Percentiles rank a stretch among this genome's conserved stretches.
Evolutionary conservation across 2,329 filamentous ascomycete species (phyloP).

Genomic region (Xylariaceae sp.): DNA sequence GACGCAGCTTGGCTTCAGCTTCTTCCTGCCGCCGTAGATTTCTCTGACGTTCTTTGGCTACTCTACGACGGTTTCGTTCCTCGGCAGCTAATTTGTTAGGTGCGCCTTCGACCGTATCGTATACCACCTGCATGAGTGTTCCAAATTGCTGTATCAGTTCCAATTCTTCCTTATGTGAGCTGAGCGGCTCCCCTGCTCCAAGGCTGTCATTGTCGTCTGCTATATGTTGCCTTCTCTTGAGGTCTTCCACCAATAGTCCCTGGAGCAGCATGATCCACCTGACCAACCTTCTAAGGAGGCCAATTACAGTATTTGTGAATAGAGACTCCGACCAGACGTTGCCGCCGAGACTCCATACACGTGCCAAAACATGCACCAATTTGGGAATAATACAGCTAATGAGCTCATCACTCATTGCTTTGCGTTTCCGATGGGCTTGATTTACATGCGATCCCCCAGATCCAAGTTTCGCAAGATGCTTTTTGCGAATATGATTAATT

Average conservation of each 20-base stretch:
- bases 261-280: conserved; percentile 21
- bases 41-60: conserved; percentile 5
- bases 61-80: conserved; percentile 6
- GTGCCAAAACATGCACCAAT: conserved; percentile 19
- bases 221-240: background rate
- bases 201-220: no score
- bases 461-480: conserved; percentile 7
- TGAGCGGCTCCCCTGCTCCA: background rate
- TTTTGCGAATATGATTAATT: conserved; percentile 17
- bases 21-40: conserved; percentile 12
- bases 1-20: conserved; percentile 9
- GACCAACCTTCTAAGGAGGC: conserved; percentile 18
- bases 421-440: conserved; percentile 7
- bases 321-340: conserved; percentile 7
- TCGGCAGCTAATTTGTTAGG: conserved; percentile 15
- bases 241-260: conserved; percentile 10
- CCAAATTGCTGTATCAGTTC: conserved; percentile 11
- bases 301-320: conserved; percentile 19
- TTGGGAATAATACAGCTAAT: conserved; percentile 20
- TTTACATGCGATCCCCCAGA: conserved; percentile 5
- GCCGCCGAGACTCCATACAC: conserved; percentile 23
- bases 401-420: conserved; percentile 18
- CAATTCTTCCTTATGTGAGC: conserved; percentile 4
- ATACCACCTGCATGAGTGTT: conserved; percentile 11
- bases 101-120: conserved; percentile 8